Evolutionary conservation across 345 rosid species (phyloP), one percentile per base, ranked within the genome.

Genomic region (Heritiera littoralis): DNA sequence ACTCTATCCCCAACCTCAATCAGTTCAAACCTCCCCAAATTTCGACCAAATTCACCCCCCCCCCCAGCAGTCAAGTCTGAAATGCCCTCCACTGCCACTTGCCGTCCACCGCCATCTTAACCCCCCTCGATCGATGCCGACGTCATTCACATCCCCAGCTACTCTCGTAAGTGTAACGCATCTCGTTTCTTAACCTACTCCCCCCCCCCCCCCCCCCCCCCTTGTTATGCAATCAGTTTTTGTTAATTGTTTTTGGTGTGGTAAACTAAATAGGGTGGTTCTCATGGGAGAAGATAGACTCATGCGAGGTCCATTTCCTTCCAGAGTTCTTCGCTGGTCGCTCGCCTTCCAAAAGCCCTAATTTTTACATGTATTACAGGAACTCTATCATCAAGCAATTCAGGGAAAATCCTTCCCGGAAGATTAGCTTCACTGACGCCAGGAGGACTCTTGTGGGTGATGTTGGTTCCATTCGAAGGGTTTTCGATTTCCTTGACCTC

Each of bases 401-500:
- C 77, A 84, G 97, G 77, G 77, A 80, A 67, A 91, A 88, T 18
- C 91, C 94, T 81, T 84, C 89, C 15, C 81, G 85, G 54, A 95
- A 90, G 84, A 86, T 95, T 79, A 91, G 89, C 61, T 95, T 91
- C 88, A 95, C 99, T 1, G 97, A 93, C 66, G 94, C 86, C 54
- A 80, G 98, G 83, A 89, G 88, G 89, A 87, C 87, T 7, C 92
- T 94, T 13, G 93, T 94, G 2, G 91, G 92, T 0, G 99, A 96
- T 30, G 99, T 91, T 30, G 97, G 58, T 30, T 96, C 99, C 30
- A 88, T 94, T 77, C 92, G 96, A 30, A 89, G 96, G 86, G 97
- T 96, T 52, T 96, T 92, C 71, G 98, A 96, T 86, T 94, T 96
- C 80, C 84, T 96, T 43, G 99, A 96, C 23, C 80, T 89, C 0